Conservation (phyloP, 331 rosid genomes). For the Quercus lobata region DNA sequence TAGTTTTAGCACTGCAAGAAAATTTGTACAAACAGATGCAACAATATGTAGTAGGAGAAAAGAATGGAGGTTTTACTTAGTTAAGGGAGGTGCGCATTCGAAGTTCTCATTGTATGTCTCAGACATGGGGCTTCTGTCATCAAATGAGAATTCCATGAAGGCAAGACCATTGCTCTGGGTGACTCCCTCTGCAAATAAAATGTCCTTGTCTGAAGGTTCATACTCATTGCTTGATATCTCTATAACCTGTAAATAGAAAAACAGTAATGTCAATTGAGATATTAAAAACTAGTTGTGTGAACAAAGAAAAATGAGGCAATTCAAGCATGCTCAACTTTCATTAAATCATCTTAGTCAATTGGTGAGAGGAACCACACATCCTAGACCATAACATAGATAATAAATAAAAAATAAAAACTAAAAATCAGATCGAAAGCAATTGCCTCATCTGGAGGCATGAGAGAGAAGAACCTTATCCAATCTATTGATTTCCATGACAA, state of each 20-base stretch:
- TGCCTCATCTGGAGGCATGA: neutral
- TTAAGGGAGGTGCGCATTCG: conserved; percentile 51
- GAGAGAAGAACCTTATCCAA: neutral
- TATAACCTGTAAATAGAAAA: conserved; percentile 56
- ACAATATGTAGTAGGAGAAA: neutral
- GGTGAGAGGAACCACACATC: neutral
- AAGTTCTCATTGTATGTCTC: conserved; percentile 63
- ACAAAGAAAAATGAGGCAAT: neutral
- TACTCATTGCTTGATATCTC: conserved; percentile 92
- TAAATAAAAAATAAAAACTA: neutral
- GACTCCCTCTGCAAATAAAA: conserved; percentile 83
- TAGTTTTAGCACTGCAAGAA: conserved; percentile 15
- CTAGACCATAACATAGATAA: neutral
- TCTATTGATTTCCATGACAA: neutral
- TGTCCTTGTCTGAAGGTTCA: conserved; percentile 83
- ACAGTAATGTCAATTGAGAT: conserved; percentile 4
- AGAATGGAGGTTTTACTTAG: conserved; percentile 49
- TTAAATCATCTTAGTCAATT: neutral
- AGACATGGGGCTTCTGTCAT: conserved; percentile 81
- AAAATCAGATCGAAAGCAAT: neutral
- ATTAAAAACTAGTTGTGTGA: neutral
- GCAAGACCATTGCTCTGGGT: conserved; percentile 85
- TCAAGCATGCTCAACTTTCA: neutral
- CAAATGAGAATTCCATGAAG: conserved; percentile 80
- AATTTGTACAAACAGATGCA: conserved; percentile 8